phyloP scores from a whole-genome alignment of 2,329 filamentous ascomycete species.

The Aspergillus latus region DNA sequence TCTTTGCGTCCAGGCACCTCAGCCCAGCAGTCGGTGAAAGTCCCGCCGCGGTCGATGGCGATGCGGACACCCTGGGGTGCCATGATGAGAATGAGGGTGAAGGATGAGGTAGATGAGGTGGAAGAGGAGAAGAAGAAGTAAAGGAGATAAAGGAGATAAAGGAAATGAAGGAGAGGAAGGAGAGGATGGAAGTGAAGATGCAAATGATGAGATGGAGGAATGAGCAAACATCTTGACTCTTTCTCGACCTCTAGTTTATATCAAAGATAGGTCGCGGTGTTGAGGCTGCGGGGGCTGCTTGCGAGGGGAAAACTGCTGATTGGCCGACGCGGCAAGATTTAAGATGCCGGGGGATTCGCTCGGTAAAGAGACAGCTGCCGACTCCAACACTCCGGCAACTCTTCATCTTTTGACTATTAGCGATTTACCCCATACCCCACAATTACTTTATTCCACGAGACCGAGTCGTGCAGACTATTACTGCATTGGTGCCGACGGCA shows the following conservation, averaged over 20 bases:
- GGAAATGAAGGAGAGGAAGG: neutral
- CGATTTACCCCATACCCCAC: constrained; percentile 12
- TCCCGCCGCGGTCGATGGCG: constrained; percentile 42
- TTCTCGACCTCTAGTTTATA: constrained; percentile 2
- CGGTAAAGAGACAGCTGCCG: neutral
- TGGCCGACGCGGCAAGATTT: neutral
- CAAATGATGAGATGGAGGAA: neutral
- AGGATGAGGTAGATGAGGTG: no score
- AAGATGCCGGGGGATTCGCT: neutral
- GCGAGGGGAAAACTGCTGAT: neutral
- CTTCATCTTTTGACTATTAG: neutral
- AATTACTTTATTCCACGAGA: neutral
- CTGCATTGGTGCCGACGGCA: neutral
- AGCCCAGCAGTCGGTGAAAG: constrained; percentile 19
- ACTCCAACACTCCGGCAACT: neutral
- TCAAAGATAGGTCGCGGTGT: neutral
- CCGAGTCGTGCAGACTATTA: neutral
- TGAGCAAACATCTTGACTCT: neutral
- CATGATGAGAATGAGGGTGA: no score
- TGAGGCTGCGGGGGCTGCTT: neutral
- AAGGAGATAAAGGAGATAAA: neutral
- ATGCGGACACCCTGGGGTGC: neutral
- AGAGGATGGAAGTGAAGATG: neutral
- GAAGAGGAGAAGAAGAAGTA: neutral
- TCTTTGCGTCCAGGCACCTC: neutral